phyloP scores from a whole-genome alignment of 768 basidiomycete species.

The Russula lepida region DNA sequence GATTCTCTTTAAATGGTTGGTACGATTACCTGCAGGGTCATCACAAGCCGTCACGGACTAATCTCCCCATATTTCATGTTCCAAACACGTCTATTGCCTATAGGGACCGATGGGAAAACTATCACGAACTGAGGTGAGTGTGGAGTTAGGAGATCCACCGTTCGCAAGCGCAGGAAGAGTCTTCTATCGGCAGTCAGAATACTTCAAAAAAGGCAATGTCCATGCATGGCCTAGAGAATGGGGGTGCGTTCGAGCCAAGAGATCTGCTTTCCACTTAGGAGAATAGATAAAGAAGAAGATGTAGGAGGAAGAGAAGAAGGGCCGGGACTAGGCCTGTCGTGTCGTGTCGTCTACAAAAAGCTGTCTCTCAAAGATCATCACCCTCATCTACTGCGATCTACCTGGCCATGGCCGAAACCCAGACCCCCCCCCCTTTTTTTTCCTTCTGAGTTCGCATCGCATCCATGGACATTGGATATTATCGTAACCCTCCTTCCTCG shows the following conservation, averaged over 20 bases:
- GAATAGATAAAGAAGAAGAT: background rate
- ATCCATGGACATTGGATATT: background rate
- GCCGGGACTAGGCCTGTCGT: background rate
- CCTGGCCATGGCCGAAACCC: background rate
- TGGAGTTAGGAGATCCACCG: background rate
- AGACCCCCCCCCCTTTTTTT: background rate
- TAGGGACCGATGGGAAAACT: background rate
- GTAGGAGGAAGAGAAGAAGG: background rate
- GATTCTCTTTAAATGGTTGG: background rate
- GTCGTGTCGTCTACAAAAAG: background rate
- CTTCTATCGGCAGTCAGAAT: background rate
- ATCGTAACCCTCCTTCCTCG: background rate
- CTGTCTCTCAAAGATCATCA: background rate
- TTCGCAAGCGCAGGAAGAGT: background rate
- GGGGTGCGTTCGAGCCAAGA: background rate
- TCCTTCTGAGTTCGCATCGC: background rate
- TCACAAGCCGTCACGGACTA: background rate
- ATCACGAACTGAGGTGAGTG: slow-evolving; percentile 3
- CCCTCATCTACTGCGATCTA: background rate
- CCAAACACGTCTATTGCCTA: background rate
- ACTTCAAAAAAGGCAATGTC: background rate
- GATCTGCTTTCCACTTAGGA: background rate
- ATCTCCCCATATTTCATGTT: background rate
- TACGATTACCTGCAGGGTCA: background rate
- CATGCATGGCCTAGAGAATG: background rate